Evolutionary conservation across 495 filamentous ascomycete species (phyloP).

Genomic region (Neurospora pannonica): DNA sequence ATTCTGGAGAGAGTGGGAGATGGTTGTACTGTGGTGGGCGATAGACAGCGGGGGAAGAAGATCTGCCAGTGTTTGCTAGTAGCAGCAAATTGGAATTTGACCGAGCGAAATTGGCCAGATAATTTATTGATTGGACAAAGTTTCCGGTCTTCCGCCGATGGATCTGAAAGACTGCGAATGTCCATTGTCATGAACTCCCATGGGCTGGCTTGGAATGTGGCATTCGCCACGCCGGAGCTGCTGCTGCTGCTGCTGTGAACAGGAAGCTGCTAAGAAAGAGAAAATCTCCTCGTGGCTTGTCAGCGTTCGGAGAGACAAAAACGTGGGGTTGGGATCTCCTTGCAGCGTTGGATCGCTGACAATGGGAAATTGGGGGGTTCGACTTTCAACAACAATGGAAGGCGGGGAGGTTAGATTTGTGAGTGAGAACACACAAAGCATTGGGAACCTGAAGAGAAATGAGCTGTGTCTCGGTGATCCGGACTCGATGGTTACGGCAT

Average conservation of each 20-base stretch:
- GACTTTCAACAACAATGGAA: not conserved
- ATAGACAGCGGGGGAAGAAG: not conserved
- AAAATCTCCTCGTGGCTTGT: not conserved
- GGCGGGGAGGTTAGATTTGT: not conserved
- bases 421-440: not conserved
- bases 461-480: not conserved
- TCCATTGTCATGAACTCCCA: not conserved
- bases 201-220: not conserved
- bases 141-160: not conserved
- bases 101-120: not conserved
- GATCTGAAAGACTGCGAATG: not conserved
- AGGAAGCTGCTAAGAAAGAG: not conserved
- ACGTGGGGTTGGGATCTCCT: not conserved
- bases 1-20: not conserved
- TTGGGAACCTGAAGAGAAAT: not conserved
- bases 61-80: not conserved
- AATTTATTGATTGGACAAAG: not conserved
- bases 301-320: not conserved
- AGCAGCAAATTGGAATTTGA: not conserved
- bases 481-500: not conserved
- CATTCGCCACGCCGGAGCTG: not conserved
- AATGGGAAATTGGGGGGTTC: not conserved
- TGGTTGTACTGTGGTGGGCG: not conserved
- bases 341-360: not conserved
- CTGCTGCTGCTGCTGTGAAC: not conserved